phyloP scores from a whole-genome alignment of 352 stramenopile genomes.

The Phytophthora cryptogea region DNA sequence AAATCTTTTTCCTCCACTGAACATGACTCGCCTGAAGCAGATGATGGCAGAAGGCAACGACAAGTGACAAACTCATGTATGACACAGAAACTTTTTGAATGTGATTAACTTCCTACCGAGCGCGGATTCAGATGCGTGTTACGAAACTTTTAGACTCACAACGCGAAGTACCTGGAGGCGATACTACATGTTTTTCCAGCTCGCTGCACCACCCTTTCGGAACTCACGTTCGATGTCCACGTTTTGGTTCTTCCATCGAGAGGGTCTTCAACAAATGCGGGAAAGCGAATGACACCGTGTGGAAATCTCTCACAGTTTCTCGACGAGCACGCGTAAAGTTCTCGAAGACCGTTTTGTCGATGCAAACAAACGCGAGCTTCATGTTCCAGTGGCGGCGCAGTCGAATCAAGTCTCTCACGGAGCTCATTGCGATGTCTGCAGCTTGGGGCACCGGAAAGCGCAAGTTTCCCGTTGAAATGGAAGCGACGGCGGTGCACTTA shows the following conservation, averaged over 20 bases:
- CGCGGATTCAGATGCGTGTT: not conserved
- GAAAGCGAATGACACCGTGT: slow-evolving; percentile 16
- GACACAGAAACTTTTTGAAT: not conserved
- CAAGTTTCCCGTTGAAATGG: slow-evolving; percentile 55
- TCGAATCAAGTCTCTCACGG: slow-evolving; percentile 50
- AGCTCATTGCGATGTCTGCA: slow-evolving; percentile 42
- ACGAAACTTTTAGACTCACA: not conserved
- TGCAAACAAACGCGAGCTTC: slow-evolving; percentile 58
- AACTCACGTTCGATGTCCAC: not conserved
- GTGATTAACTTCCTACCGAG: not conserved
- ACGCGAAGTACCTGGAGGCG: not conserved
- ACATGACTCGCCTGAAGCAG: slow-evolving; percentile 44
- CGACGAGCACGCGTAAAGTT: slow-evolving; percentile 39
- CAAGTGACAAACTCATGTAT: slow-evolving; percentile 10
- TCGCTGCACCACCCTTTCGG: not conserved
- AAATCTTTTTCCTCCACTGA: slow-evolving; percentile 45
- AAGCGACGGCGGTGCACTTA: slow-evolving; percentile 51
- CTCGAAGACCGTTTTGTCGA: slow-evolving; percentile 41
- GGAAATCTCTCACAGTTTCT: slow-evolving; percentile 18
- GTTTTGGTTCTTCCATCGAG: slow-evolving; percentile 7
- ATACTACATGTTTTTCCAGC: not conserved
- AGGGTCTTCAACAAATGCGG: slow-evolving; percentile 16
- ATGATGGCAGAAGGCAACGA: slow-evolving; percentile 34
- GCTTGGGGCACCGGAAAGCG: slow-evolving; percentile 42
- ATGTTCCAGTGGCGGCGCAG: slow-evolving; percentile 35